Base-by-base conservation (phyloP, 2,329 filamentous ascomycete species). In the Trichophyton schoenleinii region DNA sequence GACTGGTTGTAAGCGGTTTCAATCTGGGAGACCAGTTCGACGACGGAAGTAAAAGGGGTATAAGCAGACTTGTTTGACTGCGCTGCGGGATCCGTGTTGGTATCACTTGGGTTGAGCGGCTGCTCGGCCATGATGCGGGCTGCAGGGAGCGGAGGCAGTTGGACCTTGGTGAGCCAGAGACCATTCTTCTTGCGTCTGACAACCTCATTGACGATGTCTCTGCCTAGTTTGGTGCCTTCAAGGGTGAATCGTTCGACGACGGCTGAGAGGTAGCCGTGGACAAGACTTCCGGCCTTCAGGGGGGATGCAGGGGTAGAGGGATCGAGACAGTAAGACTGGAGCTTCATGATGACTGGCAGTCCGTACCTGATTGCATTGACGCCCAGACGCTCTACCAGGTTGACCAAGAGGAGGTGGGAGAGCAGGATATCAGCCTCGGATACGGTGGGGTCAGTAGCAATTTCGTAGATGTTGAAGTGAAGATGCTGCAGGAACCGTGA, bases 391-490 rank as follows among this genome's bases (percentile, higher is more conserved):
- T 84, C 80, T 7, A 90, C 82, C n/a, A 96, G 79, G 61, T 83
- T 88, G 9, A 83, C 79, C 42, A 96, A 80, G 9, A 96, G 79
- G 2, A 90, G 78, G 69, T 96, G 90, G 7, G 95, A 77, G 13
- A 95, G 75, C 31, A 89, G 76, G 34, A 95, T 81, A 67, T 95
- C 90, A 0, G 83, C 79, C 64, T 94, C 88, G 52, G 82, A 31
- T 6, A 31, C 86, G 28, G 86, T 81, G 22, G 88, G 84, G 67
- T 94, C 87, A 22, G 92, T 75, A 6, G 89, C 88, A 66, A 88
- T 89, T 71, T 97, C 92, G 72, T 95, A 96, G n/a, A 94, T 82
- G 58, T 88, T 86, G 52, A 96, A 80, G 73, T 96, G 91, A 2
- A 97, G 78, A 2, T 95, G 79, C 60, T 89, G 83, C 57, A 96